phyloP scores from a whole-genome alignment of 495 filamentous ascomycete genomes.

The Tuber calosporum region DNA sequence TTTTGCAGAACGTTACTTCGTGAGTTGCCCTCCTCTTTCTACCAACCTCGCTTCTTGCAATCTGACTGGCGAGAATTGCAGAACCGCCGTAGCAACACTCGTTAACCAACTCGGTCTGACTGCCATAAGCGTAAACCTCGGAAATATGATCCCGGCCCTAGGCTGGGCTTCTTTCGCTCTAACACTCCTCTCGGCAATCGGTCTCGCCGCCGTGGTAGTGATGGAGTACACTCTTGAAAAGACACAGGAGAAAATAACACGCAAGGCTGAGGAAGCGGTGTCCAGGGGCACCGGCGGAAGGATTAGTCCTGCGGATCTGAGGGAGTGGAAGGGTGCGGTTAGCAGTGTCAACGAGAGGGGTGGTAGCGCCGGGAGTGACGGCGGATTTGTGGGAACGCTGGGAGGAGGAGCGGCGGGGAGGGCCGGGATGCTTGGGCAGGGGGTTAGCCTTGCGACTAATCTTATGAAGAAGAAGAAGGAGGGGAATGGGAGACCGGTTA shows the following conservation, averaged over 20 bases:
- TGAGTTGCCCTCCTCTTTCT: conserved; percentile 7
- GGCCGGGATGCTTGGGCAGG: not conserved
- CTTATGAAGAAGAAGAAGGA: not conserved
- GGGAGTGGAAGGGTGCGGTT: conserved; percentile 2
- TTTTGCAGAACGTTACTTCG: conserved; percentile 33
- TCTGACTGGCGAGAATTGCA: not conserved
- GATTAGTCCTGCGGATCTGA: not conserved
- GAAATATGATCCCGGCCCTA: conserved; percentile 20
- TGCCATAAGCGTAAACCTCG: conserved; percentile 28
- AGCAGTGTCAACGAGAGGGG: not conserved
- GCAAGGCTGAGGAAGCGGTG: conserved; percentile 17
- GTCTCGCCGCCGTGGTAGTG: conserved; percentile 19
- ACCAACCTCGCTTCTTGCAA: not conserved
- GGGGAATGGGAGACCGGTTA: not conserved
- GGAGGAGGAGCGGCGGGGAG: not conserved
- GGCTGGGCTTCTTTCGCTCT: conserved; percentile 37
- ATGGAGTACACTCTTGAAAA: conserved; percentile 29
- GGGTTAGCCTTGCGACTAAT: not conserved
- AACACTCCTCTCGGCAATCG: conserved; percentile 13
- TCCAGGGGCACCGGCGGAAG: conserved; percentile 20
- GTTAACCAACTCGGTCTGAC: conserved; percentile 33
- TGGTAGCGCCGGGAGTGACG: not conserved
- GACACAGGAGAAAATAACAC: conserved; percentile 22
- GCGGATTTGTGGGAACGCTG: not conserved
- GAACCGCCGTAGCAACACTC: conserved; percentile 33